A percentile compares a stretch with the other conserved stretches of the same genome.
phyloP scores from a whole-genome alignment of 768 basidiomycete genomes.

The Punctularia strigosozonata region DNA sequence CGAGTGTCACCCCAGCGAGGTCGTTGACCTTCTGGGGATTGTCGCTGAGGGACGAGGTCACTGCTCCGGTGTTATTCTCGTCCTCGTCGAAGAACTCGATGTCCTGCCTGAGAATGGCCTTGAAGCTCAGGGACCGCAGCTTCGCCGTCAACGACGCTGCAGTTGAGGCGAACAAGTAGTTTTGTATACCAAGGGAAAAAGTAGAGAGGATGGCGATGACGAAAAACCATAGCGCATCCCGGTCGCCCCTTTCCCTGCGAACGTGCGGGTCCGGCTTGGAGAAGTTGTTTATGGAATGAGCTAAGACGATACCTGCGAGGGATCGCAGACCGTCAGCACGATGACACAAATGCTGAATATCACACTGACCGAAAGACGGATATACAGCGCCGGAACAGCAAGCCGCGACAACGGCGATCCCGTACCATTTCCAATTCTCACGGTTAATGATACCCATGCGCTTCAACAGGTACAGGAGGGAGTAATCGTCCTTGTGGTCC shows the following conservation, averaged over 20 bases:
- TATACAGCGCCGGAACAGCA: conserved; percentile 54
- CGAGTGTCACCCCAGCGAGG: conserved; percentile 78
- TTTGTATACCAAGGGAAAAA: conserved; percentile 50
- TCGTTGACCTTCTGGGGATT: conserved; percentile 86
- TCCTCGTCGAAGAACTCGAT: conserved; percentile 85
- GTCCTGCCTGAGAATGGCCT: conserved; percentile 79
- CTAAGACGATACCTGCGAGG: conserved; percentile 13
- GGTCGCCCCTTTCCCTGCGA: conserved; percentile 47
- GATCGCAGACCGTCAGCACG: not conserved
- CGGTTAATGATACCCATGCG: conserved; percentile 59
- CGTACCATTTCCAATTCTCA: conserved; percentile 46
- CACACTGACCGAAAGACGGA: conserved; percentile 61
- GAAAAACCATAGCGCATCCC: conserved; percentile 73
- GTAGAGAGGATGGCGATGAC: conserved; percentile 65
- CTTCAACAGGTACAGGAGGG: conserved; percentile 49
- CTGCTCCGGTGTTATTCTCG: conserved; percentile 73
- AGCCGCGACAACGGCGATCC: conserved; percentile 44
- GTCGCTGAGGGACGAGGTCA: conserved; percentile 73
- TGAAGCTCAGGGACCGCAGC: conserved; percentile 64
- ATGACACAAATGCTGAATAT: conserved; percentile 32
- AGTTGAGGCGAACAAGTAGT: conserved; percentile 53
- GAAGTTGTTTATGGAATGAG: conserved; percentile 49
- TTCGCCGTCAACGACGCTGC: conserved; percentile 62
- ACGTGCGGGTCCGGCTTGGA: conserved; percentile 24
- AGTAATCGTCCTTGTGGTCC: conserved; percentile 22